Percentiles rank a stretch among this genome's conserved stretches.
These are phyloP conservation scores for Wilcoxina mikolae DNA, from an alignment of 495 filamentous ascomycete genomes.

Conservation along the genomic window DNA sequence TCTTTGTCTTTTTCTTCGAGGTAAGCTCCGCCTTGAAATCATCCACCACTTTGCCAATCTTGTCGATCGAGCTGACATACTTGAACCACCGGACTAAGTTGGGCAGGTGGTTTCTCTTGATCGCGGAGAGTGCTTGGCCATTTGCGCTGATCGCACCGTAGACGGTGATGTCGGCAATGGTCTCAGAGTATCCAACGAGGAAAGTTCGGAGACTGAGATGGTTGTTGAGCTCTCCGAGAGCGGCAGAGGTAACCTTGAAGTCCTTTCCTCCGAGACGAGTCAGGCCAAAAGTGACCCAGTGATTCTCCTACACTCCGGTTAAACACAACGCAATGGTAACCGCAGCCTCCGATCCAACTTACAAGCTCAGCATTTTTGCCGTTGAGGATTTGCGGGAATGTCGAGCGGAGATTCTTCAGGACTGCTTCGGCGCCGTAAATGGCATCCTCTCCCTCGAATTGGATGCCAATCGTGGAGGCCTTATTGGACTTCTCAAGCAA, in stretches of 20 bases:
- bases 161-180: conserved; percentile 62
- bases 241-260: conserved; percentile 26
- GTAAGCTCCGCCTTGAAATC: conserved; percentile 44
- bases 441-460: conserved; percentile 33
- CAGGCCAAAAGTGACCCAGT: conserved; percentile 27
- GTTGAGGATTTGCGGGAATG: conserved; percentile 21
- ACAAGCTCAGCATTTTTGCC: conserved; percentile 15
- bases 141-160: conserved; percentile 80
- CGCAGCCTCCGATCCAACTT: conserved; percentile 25
- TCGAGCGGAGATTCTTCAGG: conserved; percentile 29
- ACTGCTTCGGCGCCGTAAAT: conserved; percentile 30
- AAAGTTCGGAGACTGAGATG: conserved; percentile 77
- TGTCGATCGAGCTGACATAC: conserved; percentile 52
- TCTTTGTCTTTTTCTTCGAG: conserved; percentile 54
- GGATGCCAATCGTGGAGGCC: conserved; percentile 27
- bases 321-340: conserved; percentile 10
- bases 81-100: conserved; percentile 82
- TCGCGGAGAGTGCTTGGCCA: conserved; percentile 61
- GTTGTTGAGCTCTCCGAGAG: conserved; percentile 54
- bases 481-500: conserved; percentile 21
- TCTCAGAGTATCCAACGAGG: conserved; percentile 66
- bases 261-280: conserved; percentile 32
- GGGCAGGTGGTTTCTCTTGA: conserved; percentile 60
- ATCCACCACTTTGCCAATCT: conserved; percentile 33
- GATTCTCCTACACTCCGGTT: conserved; percentile 9